phyloP scores from a whole-genome alignment of 1,284 basidiomycete species.

The Puccinia coronata region DNA sequence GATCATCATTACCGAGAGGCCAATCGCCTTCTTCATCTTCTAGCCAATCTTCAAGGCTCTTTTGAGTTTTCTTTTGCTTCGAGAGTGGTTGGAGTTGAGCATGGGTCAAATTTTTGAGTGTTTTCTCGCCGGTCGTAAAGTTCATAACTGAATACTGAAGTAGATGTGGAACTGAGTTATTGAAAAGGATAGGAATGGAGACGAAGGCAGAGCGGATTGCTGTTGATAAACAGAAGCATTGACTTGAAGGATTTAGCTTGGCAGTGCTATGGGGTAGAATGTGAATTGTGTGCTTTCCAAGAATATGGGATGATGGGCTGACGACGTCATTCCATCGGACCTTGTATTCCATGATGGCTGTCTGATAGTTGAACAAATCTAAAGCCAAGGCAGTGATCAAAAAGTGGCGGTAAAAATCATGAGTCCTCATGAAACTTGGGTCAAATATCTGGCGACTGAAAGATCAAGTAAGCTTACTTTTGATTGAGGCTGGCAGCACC shows the following conservation, averaged over 20 bases:
- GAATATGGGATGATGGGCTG: slow-evolving; percentile 52
- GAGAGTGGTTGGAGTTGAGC: slow-evolving; percentile 29
- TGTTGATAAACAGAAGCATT: slow-evolving; percentile 50
- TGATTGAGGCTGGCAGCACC: slow-evolving; percentile 49
- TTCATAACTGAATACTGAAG: slow-evolving; percentile 52
- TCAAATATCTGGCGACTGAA: background rate
- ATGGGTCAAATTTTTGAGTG: slow-evolving; percentile 34
- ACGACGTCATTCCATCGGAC: slow-evolving; percentile 51
- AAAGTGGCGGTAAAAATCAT: background rate
- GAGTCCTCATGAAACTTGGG: background rate
- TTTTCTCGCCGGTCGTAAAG: slow-evolving; percentile 49
- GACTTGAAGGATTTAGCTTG: slow-evolving; percentile 45
- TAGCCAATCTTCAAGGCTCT: slow-evolving; percentile 51
- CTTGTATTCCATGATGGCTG: slow-evolving; percentile 52
- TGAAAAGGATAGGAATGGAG: slow-evolving; percentile 52
- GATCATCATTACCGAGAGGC: background rate
- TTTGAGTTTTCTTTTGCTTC: slow-evolving; percentile 44
- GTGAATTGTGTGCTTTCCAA: slow-evolving; percentile 53
- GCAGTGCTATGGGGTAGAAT: slow-evolving; percentile 53
- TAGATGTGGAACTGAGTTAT: slow-evolving; percentile 52
- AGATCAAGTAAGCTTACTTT: slow-evolving; percentile 37
- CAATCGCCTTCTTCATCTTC: slow-evolving; percentile 38
- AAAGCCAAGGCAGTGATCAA: background rate
- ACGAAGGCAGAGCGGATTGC: slow-evolving; percentile 32
- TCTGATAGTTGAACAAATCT: slow-evolving; percentile 51